These are phyloP conservation scores for Cladosporium sp. DNA, from an alignment of 2,329 filamentous ascomycete species.

Conservation along the genomic window DNA sequence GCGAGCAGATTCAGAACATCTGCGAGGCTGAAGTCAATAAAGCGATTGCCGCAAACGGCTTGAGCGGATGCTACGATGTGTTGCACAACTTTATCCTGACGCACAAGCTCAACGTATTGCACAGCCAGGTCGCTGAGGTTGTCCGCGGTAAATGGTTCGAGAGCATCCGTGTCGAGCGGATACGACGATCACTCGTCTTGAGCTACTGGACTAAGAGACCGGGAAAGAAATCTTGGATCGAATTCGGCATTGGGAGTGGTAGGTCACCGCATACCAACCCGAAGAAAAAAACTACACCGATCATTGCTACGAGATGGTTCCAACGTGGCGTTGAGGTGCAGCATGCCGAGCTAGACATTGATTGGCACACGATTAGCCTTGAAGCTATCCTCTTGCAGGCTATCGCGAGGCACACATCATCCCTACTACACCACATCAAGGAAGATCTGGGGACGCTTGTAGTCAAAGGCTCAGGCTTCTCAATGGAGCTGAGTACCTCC, in stretches of 20 bases:
- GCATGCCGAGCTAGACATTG: slow-evolving; percentile 64
- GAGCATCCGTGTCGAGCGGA: slow-evolving; percentile 71
- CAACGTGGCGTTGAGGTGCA: slow-evolving; percentile 74
- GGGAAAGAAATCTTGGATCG: slow-evolving; percentile 82
- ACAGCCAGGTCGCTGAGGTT: slow-evolving; percentile 72
- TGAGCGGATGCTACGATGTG: slow-evolving; percentile 79
- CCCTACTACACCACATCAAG: slow-evolving; percentile 54
- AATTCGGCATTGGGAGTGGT: slow-evolving; percentile 77
- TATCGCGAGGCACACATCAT: slow-evolving; percentile 71
- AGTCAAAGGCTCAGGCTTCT: slow-evolving; percentile 49
- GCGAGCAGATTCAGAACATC: slow-evolving; percentile 61
- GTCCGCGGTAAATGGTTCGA: slow-evolving; percentile 73
- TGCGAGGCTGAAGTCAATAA: slow-evolving; percentile 74
- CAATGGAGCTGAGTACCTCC: slow-evolving; percentile 59
- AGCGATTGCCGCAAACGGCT: slow-evolving; percentile 66
- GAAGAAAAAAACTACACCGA: slow-evolving; percentile 34
- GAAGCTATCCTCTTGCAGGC: slow-evolving; percentile 72
- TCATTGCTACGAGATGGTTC: slow-evolving; percentile 74
- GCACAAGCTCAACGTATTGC: slow-evolving; percentile 82
- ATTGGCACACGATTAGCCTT: slow-evolving; percentile 67
- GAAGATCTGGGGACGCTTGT: slow-evolving; percentile 8
- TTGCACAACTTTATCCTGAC: slow-evolving; percentile 86
- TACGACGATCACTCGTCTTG: slow-evolving; percentile 79
- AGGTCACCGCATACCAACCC: slow-evolving; percentile 33
- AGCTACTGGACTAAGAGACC: slow-evolving; percentile 83